A percentile compares a stretch with the other conserved stretches of the same genome.
Evolutionary conservation across 805 yeast species (phyloP).

Genomic region (Lipomyces orientalis): DNA sequence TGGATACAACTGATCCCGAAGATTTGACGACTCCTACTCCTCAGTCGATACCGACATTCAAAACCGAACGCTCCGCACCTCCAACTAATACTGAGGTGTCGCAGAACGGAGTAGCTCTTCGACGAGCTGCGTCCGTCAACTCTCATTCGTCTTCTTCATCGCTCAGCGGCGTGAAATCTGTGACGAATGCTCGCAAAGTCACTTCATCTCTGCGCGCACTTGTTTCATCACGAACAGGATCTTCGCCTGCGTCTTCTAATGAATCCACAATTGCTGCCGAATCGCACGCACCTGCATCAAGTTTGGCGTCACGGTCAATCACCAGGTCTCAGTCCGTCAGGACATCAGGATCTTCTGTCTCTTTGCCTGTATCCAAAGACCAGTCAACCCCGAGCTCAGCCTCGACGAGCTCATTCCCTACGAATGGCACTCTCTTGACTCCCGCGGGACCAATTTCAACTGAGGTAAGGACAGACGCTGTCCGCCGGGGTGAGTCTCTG

Average conservation of each 20-base stretch:
- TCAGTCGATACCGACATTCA: neutral
- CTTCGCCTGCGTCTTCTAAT: neutral
- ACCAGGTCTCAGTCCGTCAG: neutral
- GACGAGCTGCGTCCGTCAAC: neutral
- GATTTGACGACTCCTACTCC: neutral
- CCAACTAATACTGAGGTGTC: neutral
- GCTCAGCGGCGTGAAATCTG: neutral
- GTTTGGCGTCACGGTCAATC: neutral
- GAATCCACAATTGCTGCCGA: neutral
- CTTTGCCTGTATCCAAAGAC: neutral
- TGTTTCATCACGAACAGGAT: neutral
- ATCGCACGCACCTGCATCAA: neutral
- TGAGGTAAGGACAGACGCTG: neutral
- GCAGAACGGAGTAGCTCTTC: neutral
- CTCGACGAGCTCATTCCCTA: constrained; percentile 2
- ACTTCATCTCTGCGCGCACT: neutral
- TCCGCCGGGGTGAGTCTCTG: neutral
- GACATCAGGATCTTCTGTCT: neutral
- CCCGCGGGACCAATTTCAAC: constrained; percentile 2
- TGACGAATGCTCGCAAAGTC: neutral
- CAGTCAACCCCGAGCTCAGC: neutral
- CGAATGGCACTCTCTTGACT: neutral
- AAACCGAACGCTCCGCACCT: neutral
- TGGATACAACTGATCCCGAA: neutral
- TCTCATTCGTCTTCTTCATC: neutral